phyloP scores from a whole-genome alignment of 116 monocot genomes.

The Posidonia oceanica region DNA sequence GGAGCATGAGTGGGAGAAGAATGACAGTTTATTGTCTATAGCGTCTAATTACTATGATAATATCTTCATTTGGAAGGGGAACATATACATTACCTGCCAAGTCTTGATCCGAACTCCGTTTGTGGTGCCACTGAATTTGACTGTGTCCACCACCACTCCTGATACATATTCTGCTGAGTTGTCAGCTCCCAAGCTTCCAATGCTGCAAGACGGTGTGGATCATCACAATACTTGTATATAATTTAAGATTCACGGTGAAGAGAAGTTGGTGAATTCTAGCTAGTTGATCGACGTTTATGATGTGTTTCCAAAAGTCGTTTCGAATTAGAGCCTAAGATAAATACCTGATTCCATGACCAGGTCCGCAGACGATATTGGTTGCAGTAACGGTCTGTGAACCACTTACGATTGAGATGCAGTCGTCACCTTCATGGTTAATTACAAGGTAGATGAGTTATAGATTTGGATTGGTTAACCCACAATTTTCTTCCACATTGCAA shows the following conservation, averaged over 20 bases:
- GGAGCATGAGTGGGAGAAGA: too few relatives aligned
- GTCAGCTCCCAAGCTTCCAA: slow-evolving; percentile 68
- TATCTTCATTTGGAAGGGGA: too few relatives aligned
- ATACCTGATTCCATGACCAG: slow-evolving; percentile 91
- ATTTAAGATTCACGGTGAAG: too few relatives aligned
- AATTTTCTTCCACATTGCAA: neutral
- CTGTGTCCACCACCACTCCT: slow-evolving; percentile 45
- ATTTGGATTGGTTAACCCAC: too few relatives aligned
- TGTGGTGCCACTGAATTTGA: slow-evolving; percentile 32
- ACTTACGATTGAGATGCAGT: slow-evolving; percentile 76
- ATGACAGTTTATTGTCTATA: too few relatives aligned
- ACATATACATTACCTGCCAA: slow-evolving; percentile 43
- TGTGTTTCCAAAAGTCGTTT: slow-evolving; percentile 2
- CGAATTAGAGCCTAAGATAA: neutral
- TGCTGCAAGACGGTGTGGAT: slow-evolving; percentile 21
- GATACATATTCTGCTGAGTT: slow-evolving; percentile 46
- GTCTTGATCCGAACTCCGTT: slow-evolving; percentile 90
- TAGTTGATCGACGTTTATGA: neutral
- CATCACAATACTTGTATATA: neutral
- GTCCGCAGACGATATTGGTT: slow-evolving; percentile 54
- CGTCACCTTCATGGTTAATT: slow-evolving; percentile 47
- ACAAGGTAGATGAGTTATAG: neutral
- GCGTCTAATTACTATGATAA: too few relatives aligned
- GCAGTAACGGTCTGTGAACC: slow-evolving; percentile 41
- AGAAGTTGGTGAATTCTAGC: too few relatives aligned